Conservation (phyloP, 2,329 filamentous ascomycete genomes). For the Curvularia lunata region DNA sequence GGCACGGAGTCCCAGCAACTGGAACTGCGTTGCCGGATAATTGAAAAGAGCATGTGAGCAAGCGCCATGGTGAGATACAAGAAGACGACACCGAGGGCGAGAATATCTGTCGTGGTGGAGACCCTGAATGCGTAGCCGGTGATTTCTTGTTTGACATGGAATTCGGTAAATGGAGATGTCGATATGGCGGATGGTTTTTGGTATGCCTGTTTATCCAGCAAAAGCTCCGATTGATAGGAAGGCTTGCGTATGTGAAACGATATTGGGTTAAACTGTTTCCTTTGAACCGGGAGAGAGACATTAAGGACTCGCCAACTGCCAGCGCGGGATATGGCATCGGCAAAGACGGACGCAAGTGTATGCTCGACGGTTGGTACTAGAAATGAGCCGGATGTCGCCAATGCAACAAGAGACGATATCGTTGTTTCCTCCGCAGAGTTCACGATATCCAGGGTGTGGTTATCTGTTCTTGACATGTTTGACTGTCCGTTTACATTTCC, state of each 20-base stretch:
- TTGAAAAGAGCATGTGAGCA: not conserved
- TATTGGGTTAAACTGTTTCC: not conserved
- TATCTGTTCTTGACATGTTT: not conserved
- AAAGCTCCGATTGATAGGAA: not conserved
- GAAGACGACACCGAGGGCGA: not conserved
- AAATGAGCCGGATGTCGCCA: not conserved
- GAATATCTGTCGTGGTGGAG: not conserved
- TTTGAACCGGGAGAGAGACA: not conserved
- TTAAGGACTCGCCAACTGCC: not conserved
- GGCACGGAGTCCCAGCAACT: not conserved
- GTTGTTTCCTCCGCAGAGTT: not conserved
- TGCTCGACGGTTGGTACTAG: not conserved
- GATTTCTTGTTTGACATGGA: not conserved
- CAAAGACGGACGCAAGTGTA: not conserved
- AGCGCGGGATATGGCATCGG: not conserved
- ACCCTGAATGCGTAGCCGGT: not conserved
- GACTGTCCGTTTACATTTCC: not conserved
- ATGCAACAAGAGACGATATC: not conserved
- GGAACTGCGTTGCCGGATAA: not conserved
- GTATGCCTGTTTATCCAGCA: not conserved
- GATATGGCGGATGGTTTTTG: not conserved
- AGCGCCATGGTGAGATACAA: not conserved
- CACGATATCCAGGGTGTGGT: not conserved
- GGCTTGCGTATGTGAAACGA: not conserved
- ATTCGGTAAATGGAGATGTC: not conserved